Base-by-base conservation (phyloP, 1,139 yeast genomes). In the Yamadazyma spencermartinsiae region DNA sequence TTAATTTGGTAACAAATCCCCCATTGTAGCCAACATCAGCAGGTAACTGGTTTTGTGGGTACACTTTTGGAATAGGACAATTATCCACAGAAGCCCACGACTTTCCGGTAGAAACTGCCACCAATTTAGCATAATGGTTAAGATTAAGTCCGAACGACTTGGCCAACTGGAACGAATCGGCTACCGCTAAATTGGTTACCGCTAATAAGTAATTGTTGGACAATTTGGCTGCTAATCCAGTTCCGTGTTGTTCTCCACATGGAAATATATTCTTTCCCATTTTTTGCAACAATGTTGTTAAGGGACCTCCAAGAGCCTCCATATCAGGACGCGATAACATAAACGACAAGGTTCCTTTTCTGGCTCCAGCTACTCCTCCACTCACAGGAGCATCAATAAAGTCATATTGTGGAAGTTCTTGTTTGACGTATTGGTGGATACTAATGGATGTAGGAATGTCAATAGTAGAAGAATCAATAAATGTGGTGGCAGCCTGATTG, bases 81-180 rank as follows among this genome's bases (percentile, higher is more conserved):
- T 79, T 79, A 50, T 74, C 80, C 28, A 73, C 80, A 2, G 80
- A 66, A 13, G 82, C 79, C 84, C 84, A 79, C 12, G 77, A 65
- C 49, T 76, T 72, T 28, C 83, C 84, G 5, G 82, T 74, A n/a
- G 80, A 74, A 2, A 75, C 76, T 26, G 80, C 61, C 18, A 79
- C 79, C 43, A 79, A 65, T 39, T 74, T 68, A 17, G 81, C 76
- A 50, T 76, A 76, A 40, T 67, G 61, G 33, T 66, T 55, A 51
- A 76, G 60, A 53, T 78, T 70, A 43, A 79, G 65, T 4, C 80
- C 80, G 43, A 76, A 68, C 3, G 76, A 62, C 44, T 65, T 64
- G n/a, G 83, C 84, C 47, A 79, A 61, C 45, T 74, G 79, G 63
- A 78, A 77, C 7, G 81, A 76, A 51, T 79, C 84, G 5, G 80